Evolutionary conservation across 2,329 filamentous ascomycete genomes (phyloP).

Genomic region (Aspergillus brunneoviolaceus): DNA sequence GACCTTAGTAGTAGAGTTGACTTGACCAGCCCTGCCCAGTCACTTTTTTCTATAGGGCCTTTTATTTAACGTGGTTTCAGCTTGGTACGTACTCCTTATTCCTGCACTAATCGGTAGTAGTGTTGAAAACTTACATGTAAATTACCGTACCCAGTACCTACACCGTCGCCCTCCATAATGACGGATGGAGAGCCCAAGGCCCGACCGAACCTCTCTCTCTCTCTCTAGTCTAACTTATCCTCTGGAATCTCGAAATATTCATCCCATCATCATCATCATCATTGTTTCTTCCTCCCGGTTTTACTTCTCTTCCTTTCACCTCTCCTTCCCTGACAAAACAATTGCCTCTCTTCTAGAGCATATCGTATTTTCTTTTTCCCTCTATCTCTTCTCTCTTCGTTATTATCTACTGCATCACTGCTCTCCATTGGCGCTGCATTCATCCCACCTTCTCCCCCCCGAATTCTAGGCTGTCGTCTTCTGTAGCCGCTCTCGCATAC

Average conservation of each 20-base stretch:
- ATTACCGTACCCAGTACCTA: no score
- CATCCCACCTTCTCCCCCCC: slow-evolving; percentile 5
- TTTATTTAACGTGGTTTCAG: not conserved
- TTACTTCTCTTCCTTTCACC: not conserved
- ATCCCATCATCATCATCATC: not conserved
- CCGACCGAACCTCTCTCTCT: not conserved
- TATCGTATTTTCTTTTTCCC: not conserved
- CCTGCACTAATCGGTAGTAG: not conserved
- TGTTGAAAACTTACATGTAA: not conserved
- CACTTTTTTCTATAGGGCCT: no score
- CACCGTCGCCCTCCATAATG: no score
- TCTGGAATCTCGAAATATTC: not conserved
- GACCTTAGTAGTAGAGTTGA: no score
- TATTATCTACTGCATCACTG: not conserved
- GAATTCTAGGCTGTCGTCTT: not conserved
- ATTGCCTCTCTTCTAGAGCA: not conserved
- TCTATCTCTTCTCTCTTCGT: not conserved
- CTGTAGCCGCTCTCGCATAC: slow-evolving; percentile 21
- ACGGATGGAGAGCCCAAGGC: not conserved
- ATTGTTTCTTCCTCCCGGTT: slow-evolving; percentile 15
- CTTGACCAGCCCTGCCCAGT: no score
- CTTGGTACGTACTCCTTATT: not conserved
- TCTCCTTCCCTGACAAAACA: not conserved
- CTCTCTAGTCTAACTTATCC: no score
- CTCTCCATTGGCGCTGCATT: not conserved